Evolutionary conservation across 495 filamentous ascomycete genomes (phyloP), one percentile per base, ranked within the genome.

Genomic region (Lophium mytilinum): DNA sequence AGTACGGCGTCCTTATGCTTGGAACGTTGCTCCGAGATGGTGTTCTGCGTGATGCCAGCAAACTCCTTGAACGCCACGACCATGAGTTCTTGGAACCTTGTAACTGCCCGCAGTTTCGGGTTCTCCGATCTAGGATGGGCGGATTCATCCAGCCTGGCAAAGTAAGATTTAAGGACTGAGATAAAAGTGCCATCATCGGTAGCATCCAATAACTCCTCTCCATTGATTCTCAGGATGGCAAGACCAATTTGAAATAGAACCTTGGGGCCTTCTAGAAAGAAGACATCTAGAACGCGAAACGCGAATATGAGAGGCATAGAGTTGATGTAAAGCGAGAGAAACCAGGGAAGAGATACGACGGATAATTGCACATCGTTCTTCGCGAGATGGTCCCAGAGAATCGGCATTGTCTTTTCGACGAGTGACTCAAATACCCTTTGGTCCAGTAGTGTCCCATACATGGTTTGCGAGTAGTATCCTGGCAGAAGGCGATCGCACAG

Each of bases 51-150:
- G 65, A 98, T 95, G 9, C 83, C 88, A 1, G 92, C 85, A 63
- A 98, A 98, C 64, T 98, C 93, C 57, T 94, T 96, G 76, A 97
- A 97, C 11, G 93, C 93, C 3, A 96, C 91, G 2, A 98, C 93
- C 89, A 98, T 96, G 52, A 98, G 78, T 66, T 97, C 93, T 68
- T 98, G 93, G 70, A 98, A 98, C 42, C 88, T 80, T 0, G 94
- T 98, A 37, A 98, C 91, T 9, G 89, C 88, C 57, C 92, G 79
- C 19, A 96, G 73, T 67, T 96, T 97, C 0, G 89, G 83, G 61
- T 97, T 96, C 64, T 95, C 89, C 0, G 89, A 95, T 60, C 85
- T 89, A 0, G 93, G 94, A 66, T 98, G 94, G 5, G 93, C 93
- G 7, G 90, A 95, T 71, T 97, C 91, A 64, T 96, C 92, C 14